Base-by-base conservation (phyloP, 2,329 filamentous ascomycete genomes). In the Fusarium paranaense region DNA sequence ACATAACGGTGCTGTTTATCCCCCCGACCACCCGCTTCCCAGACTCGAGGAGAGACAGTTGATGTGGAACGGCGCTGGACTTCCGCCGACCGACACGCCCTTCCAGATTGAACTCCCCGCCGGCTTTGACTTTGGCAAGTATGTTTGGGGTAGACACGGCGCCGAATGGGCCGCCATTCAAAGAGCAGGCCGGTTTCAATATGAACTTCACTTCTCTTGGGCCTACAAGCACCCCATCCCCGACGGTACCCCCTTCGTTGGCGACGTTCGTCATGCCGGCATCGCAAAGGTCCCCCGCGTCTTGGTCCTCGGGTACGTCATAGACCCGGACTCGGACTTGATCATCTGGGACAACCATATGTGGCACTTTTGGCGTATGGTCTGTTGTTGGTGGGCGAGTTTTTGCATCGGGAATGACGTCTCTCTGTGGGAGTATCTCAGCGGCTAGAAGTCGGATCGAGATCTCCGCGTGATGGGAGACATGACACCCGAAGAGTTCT, bases 241-340 rank as follows among this genome's bases (percentile, higher is more conserved):
- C 1, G 1, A 45, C 40, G 40, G 40, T 13, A 14, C 20, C 4
- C 40, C 13, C 0, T 45, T 45, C 7, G 20, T 45, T 1, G 40
- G 40, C 2, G 40, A 45, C 0, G 6, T 42, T 6, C 20, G 6
- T 1, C 3, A 45, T 4, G 20, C 6, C 3, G 40, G 2, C 0
- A 1, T 45, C 6, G 40, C 40, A 3, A 45, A 20, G 13, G 40
- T 9, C n/a, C 40, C 40, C 2, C 40, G 40, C 0, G 40, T 45
- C 2, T 20, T 45, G 11, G 40, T 20, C 0, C 20, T 45, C 6
- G 40, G 40, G 11, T 42, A 42, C 6, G n/a, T 20, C n/a, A n/a
- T 20, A 20, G 38, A 20, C 38, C 38, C 38, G 6, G 20, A 45
- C 6, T 13, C 6, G 6, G 20, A 22, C 4, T 22, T 16, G 0